Conservation (phyloP, 495 filamentous ascomycete species). For the Penicillium flavigenum region DNA sequence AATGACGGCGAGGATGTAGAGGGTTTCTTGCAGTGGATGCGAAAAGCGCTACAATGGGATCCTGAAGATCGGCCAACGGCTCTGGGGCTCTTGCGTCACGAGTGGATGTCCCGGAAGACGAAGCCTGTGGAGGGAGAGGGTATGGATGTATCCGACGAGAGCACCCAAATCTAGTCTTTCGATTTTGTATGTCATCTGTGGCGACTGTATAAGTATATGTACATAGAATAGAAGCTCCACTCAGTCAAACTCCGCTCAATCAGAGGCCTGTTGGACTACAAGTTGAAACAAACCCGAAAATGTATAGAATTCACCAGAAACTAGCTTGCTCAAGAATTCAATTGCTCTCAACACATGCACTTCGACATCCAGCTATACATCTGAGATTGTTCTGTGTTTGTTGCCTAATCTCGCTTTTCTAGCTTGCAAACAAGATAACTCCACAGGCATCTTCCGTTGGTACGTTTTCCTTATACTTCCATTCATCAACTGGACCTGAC, state of each 20-base stretch:
- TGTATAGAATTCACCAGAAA: no score
- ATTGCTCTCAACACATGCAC: no score
- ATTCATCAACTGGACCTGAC: no score
- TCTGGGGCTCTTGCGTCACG: conserved; percentile 38
- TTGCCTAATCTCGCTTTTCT: no score
- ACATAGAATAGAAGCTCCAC: background rate
- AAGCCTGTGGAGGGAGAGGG: background rate
- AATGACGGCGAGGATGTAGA: conserved; percentile 31
- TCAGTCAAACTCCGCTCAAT: background rate
- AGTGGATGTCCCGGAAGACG: conserved; percentile 32
- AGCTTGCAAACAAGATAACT: no score
- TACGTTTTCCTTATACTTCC: no score
- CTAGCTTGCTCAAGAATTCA: no score
- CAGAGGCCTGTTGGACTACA: background rate
- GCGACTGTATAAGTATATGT: background rate
- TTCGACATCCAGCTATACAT: no score
- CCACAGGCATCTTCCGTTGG: no score
- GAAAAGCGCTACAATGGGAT: conserved; percentile 44
- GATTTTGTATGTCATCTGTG: background rate
- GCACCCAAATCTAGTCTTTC: background rate
- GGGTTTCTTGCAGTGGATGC: conserved; percentile 40
- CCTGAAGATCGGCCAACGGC: conserved; percentile 43
- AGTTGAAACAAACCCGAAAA: background rate
- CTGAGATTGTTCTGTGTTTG: no score
- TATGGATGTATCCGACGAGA: background rate